Evolutionary conservation across 1,284 basidiomycete genomes (phyloP), one percentile per base, ranked within the genome.

Genomic region (Pseudozyma hubeiensis): DNA sequence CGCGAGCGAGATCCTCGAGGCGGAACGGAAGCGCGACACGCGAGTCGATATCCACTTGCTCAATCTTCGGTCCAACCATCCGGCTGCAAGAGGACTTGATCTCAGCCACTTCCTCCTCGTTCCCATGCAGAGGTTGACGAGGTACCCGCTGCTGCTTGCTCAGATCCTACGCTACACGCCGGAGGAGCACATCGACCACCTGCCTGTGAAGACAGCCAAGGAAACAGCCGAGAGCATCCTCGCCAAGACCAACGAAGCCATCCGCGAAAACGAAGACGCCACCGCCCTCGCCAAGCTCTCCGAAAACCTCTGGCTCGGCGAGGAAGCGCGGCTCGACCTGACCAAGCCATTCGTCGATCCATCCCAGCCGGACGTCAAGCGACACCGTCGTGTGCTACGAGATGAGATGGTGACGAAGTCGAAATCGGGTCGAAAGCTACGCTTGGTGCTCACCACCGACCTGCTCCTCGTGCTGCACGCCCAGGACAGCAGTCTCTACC

Each of bases 61-160:
- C 85, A 92, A 92, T 40, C 86, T 93, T 14, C 88, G 91, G 53
- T 90, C 92, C 64, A 88, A 88, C 29, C 90, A 93, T 72, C 90
- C 92, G 1, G 85, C 89, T 1, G 90, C 91, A 5, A 88, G 94
- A 53, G 93, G 91, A 73, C 86, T 98, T 13, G 94, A 97, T 81
- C 85, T 98, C 7, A 93, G 93, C 1, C 93, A 92, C 75, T 97
- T 94, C 85, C 85, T 98, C 37, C 89, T 98, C 7, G 90, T 90
- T 17, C 95, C 95, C 0, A 97, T 97, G 94, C 95, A 97, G 17
- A 90, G 97, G 79, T 88, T 99, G 31, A 97, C 96, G 19, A 88
- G 96, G 70, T 99, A 99, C 84, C 97, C 97, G 7, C 88, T 99
- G 0, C 87, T 99, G 10, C 87, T 99, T 24, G 94, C 93, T 76